A percentile compares a stretch with the other conserved stretches of the same genome.
phyloP scores from a whole-genome alignment of 139 green algal genomes.

The Tetradesmus lagerheimii region DNA sequence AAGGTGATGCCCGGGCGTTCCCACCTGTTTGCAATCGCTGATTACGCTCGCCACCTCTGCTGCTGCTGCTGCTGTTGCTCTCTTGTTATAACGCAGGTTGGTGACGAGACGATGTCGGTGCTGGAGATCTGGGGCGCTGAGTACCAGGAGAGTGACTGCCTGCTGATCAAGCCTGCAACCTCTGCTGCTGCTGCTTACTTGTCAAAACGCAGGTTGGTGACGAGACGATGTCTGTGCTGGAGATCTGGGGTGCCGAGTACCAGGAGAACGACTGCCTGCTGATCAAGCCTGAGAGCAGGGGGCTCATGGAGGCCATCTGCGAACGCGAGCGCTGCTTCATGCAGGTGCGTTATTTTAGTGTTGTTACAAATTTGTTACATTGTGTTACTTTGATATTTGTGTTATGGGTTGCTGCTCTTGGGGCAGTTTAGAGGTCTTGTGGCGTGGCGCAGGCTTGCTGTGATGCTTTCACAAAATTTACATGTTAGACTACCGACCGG shows the following conservation, averaged over 20 bases:
- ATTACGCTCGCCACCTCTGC: too few relatives aligned
- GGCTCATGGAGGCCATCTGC: slow-evolving; percentile 88
- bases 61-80: too few relatives aligned
- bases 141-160: too few relatives aligned
- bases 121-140: too few relatives aligned
- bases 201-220: slow-evolving; percentile 90
- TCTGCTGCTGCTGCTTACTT: too few relatives aligned
- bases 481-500: slow-evolving; percentile 63
- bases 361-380: neutral
- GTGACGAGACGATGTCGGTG: too few relatives aligned
- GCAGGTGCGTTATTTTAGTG: slow-evolving; percentile 67
- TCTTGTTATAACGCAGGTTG: too few relatives aligned
- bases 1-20: too few relatives aligned
- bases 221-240: slow-evolving; percentile 96
- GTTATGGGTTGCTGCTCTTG: too few relatives aligned
- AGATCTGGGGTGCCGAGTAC: slow-evolving; percentile 99
- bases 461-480: slow-evolving; percentile 56
- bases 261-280: slow-evolving; percentile 98
- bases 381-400: neutral
- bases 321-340: slow-evolving; percentile 93
- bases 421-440: too few relatives aligned
- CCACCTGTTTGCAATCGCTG: too few relatives aligned
- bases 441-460: slow-evolving; percentile 7
- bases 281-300: slow-evolving; percentile 83
- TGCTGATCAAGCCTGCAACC: too few relatives aligned